Evolutionary conservation across 2,329 filamentous ascomycete genomes (phyloP).

Genomic region (Leptographium radiaticola): DNA sequence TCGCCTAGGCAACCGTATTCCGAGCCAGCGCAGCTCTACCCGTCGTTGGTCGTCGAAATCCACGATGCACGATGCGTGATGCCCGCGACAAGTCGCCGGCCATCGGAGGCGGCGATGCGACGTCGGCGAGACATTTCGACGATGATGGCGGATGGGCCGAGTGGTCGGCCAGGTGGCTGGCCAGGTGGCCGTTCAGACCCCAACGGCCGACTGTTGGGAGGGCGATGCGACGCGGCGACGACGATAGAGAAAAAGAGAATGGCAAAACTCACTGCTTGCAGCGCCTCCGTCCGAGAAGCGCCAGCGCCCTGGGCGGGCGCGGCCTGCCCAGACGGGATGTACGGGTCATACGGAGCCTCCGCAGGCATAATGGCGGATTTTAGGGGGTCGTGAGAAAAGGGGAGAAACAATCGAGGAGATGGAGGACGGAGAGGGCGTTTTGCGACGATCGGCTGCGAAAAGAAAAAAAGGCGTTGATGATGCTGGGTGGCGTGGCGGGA

Average conservation of each 20-base stretch:
- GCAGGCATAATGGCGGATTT: conserved; percentile 32
- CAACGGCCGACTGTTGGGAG: too few relatives aligned
- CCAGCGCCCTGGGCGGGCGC: conserved; percentile 28
- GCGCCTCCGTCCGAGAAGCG: conserved; percentile 44
- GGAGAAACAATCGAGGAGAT: not conserved
- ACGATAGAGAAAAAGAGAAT: conserved; percentile 5
- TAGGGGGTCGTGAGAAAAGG: not conserved
- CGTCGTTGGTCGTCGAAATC: too few relatives aligned
- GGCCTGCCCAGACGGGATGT: conserved; percentile 61
- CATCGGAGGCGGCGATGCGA: too few relatives aligned
- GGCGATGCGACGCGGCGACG: not conserved
- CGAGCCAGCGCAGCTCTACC: too few relatives aligned
- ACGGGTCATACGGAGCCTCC: conserved; percentile 69
- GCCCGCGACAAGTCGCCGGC: too few relatives aligned
- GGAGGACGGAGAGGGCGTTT: not conserved
- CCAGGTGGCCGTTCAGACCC: too few relatives aligned
- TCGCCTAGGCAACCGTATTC: not conserved
- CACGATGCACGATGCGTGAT: too few relatives aligned
- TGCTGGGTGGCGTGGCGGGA: not conserved
- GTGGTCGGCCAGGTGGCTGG: too few relatives aligned
- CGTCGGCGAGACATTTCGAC: too few relatives aligned
- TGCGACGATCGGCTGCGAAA: not conserved
- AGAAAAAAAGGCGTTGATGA: not conserved
- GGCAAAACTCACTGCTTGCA: conserved; percentile 65
- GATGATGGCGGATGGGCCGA: too few relatives aligned